Evolutionary conservation across 2,329 filamentous ascomycete species (phyloP), one percentile per base, ranked within the genome.

Genomic region (Dryadomyces quercus-mongolicae): DNA sequence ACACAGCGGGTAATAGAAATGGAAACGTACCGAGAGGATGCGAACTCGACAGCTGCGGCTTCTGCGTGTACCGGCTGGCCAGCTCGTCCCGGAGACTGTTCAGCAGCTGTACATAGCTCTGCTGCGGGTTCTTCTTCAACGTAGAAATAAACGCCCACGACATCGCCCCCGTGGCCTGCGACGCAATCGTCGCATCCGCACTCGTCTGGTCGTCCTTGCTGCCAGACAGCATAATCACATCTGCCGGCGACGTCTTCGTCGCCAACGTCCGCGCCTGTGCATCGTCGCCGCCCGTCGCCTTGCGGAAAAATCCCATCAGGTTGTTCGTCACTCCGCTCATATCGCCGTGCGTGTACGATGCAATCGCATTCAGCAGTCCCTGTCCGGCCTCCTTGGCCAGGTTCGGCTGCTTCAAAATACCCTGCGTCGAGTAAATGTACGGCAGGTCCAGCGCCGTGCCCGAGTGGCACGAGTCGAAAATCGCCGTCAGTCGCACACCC

Each of bases 201-300:
- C 90, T 95, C 63, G 92, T 98, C 72, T 98, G 93, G 61, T 87
- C 83, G 66, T 97, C 93, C 70, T 97, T 97, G 74, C 88, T 95
- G 55, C 93, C 93, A 54, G 89, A 95, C 82, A 91, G 93, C 89
- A 97, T 96, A 66, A 97, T 80, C 47, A 98, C 92, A 68, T 97
- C 93, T 47, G 93, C 93, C 1, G 91, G 86, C 49, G 87, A 93
- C 12, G 92, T 96, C 76, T 95, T 96, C 45, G 92, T 96, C 60
- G 85, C 78, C 60, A 91, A 72, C 51, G 90, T 83, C 65, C 84
- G 85, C 71, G 90, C 80, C 68, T 91, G 85, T 7, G 85, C 84
- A n/a, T 89, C 84, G 55, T 93, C 78, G 61, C 92, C 91, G 54
- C 74, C 81, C 16, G 87, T 85, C 12, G 88, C 90, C 69, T 93